phyloP scores from a whole-genome alignment of 805 yeast species.

The Pichia scutulata region DNA sequence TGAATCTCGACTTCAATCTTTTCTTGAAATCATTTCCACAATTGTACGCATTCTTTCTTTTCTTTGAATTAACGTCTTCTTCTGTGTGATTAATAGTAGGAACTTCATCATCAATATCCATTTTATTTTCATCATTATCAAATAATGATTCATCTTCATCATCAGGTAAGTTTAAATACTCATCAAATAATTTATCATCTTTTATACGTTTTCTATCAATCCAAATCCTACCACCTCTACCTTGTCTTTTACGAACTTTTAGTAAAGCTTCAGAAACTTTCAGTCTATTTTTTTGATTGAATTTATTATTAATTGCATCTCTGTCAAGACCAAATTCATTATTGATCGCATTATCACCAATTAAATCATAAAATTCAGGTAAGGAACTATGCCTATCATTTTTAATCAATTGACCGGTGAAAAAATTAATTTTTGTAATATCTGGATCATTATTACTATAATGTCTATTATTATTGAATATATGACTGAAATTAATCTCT shows the following conservation, averaged over 20 bases:
- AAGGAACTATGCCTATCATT: slow-evolving; percentile 28
- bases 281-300: slow-evolving; percentile 15
- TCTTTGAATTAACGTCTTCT: slow-evolving; percentile 7
- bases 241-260: slow-evolving; percentile 65
- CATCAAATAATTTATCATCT: slow-evolving; percentile 24
- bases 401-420: slow-evolving; percentile 42
- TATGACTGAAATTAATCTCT: slow-evolving; percentile 37
- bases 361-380: slow-evolving; percentile 39
- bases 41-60: slow-evolving; percentile 28
- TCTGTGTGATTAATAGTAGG: slow-evolving; percentile 2
- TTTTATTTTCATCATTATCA: slow-evolving; percentile 34
- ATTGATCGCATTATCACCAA: slow-evolving; percentile 19
- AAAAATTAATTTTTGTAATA: slow-evolving; percentile 35
- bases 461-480: slow-evolving; percentile 40
- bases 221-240: slow-evolving; percentile 62
- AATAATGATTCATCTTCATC: slow-evolving; percentile 11
- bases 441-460: slow-evolving; percentile 24
- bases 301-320: slow-evolving; percentile 12
- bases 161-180: slow-evolving; percentile 34
- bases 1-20: slow-evolving; percentile 42
- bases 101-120: slow-evolving; percentile 20
- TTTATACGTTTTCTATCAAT: slow-evolving; percentile 59
- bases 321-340: slow-evolving; percentile 17
- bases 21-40: slow-evolving; percentile 26
- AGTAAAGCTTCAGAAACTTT: slow-evolving; percentile 43